Base-by-base conservation (phyloP, 495 filamentous ascomycete genomes). In the Aspergillus sclerotiicarbonarius region DNA sequence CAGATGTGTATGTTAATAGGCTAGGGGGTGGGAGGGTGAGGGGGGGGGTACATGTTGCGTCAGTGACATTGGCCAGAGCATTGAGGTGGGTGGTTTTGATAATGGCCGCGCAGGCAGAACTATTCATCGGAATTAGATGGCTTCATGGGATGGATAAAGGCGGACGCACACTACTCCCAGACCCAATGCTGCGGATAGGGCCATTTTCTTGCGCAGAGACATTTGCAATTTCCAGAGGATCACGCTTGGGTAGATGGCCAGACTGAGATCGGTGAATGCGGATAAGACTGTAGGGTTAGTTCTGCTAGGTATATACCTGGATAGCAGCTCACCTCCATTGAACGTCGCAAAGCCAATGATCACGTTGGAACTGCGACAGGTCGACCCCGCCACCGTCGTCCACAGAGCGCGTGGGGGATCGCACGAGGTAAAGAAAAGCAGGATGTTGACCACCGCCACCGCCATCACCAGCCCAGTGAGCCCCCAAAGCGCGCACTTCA, bases 211-310 rank as follows among this genome's bases (percentile, higher is more conserved):
- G 62, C 68, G 70, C 8, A 62, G 25, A 12, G 67, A 61, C 59
- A 83, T 68, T 37, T 81, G 72, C 6, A 83, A 61, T 12, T 64
- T 65, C 55, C 63, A 74, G 7, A 83, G 66, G 5, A 80, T 72
- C 5, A 74, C 49, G 7, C 65, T 61, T 0, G 81, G 80, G 39
- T 81, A 80, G 0, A 78, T 57, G 19, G 80, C 78, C 16, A 83
- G 72, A 30, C 77, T 79, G 6, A 82, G 58, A 58, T 83, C 81
- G 33, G 73, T 52, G 19, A 76, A 67, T 0, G 70, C 76, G 19
- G 73, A 78, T 72, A 35, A 50, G 35, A 5, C 37, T 45, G 6
- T 25, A n/a, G n/a, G 0, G 21, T 5, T 13, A 20, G 1, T n/a
- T n/a, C n/a, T n/a, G n/a, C n/a, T n/a, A 46, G n/a, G 5, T 47